phyloP scores from a whole-genome alignment of 2,329 filamentous ascomycete species.

The Rutstroemia sydowiana region DNA sequence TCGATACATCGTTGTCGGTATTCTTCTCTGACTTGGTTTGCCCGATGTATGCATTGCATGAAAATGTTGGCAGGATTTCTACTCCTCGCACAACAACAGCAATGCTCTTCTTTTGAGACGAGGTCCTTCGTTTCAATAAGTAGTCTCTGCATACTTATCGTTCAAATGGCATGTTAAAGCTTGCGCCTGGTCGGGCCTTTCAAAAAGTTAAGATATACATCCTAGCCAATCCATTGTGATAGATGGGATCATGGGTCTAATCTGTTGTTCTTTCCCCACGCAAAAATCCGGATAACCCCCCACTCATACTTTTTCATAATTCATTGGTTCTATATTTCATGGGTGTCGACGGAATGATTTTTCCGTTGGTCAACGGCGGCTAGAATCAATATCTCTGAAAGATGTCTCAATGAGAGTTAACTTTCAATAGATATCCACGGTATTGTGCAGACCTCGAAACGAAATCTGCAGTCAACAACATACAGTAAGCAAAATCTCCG shows the following conservation, averaged over 20 bases:
- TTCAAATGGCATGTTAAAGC: too few relatives aligned
- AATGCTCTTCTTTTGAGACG: background rate
- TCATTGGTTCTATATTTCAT: background rate
- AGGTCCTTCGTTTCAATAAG: constrained; percentile 5
- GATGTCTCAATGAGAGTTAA: too few relatives aligned
- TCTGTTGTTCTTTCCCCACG: background rate
- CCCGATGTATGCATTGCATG: too few relatives aligned
- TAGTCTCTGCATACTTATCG: background rate
- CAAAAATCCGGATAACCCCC: background rate
- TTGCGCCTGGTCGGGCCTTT: background rate
- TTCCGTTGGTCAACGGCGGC: background rate
- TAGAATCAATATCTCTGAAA: too few relatives aligned
- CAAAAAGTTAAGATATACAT: background rate
- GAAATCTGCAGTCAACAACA: too few relatives aligned
- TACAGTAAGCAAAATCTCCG: background rate
- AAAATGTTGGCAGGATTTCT: too few relatives aligned
- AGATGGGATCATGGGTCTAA: background rate
- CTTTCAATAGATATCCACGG: too few relatives aligned
- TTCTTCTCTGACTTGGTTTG: too few relatives aligned
- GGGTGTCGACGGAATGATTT: background rate
- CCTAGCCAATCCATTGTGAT: background rate
- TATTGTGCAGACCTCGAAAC: too few relatives aligned
- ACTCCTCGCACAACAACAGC: background rate
- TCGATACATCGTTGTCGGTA: too few relatives aligned
- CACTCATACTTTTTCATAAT: background rate